phyloP scores from a whole-genome alignment of 2,329 filamentous ascomycete genomes.

The Paraphaeosphaeria minitans region DNA sequence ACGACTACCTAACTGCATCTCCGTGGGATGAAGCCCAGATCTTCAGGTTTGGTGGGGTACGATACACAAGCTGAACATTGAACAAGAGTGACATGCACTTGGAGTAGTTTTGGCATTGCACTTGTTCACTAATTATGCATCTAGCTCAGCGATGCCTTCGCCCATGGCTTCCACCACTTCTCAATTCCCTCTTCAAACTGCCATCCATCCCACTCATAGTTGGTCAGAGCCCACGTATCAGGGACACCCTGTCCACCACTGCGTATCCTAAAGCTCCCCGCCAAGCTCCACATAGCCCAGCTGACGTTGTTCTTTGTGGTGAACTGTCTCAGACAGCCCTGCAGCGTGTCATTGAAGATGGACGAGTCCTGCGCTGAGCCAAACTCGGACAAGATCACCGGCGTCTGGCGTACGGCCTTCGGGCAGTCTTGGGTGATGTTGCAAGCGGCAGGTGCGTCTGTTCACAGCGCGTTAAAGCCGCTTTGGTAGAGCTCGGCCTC shows the following conservation, averaged over 20 bases:
- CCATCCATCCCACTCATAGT: slow-evolving; percentile 56
- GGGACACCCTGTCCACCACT: slow-evolving; percentile 53
- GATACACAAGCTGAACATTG: no score
- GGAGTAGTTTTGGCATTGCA: no score
- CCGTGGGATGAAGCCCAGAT: no score
- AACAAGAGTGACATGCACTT: no score
- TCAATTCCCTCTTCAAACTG: slow-evolving; percentile 53
- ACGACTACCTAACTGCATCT: no score
- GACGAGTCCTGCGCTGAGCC: slow-evolving; percentile 45
- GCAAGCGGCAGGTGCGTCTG: slow-evolving; percentile 42
- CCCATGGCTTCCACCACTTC: slow-evolving; percentile 59
- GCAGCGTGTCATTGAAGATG: slow-evolving; percentile 53
- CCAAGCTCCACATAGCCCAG: slow-evolving; percentile 58
- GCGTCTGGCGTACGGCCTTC: slow-evolving; percentile 41
- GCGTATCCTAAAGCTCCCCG: slow-evolving; percentile 55
- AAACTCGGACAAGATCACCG: slow-evolving; percentile 47
- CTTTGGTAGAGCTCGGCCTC: slow-evolving; percentile 56
- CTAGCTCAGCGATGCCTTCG: slow-evolving; percentile 28
- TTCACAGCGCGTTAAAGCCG: slow-evolving; percentile 56
- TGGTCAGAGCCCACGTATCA: slow-evolving; percentile 58
- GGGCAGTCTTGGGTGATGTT: slow-evolving; percentile 43
- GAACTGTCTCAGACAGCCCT: slow-evolving; percentile 54
- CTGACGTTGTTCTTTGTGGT: slow-evolving; percentile 53
- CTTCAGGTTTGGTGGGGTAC: no score
- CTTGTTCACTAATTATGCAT: background rate